These are phyloP conservation scores for Saitozyma podzolica DNA, from an alignment of 768 basidiomycete species.

Conservation along the genomic window DNA sequence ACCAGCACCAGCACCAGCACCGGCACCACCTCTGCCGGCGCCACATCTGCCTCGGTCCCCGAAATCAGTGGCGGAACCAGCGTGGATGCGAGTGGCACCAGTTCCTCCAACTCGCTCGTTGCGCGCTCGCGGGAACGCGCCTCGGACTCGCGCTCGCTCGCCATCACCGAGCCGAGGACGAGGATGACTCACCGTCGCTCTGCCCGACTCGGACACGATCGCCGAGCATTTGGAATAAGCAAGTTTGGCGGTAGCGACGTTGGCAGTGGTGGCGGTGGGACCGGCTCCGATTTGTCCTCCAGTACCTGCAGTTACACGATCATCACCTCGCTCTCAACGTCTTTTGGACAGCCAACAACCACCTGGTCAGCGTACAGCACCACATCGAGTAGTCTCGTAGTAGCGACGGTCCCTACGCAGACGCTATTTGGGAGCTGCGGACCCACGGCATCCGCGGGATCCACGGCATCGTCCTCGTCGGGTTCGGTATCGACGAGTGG, in stretches of 20 bases:
- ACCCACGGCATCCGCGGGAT: not conserved
- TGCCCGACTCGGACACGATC: too few species aligned
- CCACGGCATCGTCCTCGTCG: not conserved
- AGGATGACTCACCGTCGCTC: too few species aligned
- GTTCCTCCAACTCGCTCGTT: too few species aligned
- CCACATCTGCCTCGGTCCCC: too few species aligned
- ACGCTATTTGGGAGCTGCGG: not conserved
- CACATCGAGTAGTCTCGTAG: not conserved
- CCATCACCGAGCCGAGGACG: too few species aligned
- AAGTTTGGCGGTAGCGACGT: not conserved
- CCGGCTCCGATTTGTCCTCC: not conserved
- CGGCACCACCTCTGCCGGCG: too few species aligned
- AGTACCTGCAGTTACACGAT: not conserved
- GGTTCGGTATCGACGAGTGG: not conserved
- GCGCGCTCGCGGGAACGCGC: too few species aligned
- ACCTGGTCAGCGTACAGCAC: not conserved
- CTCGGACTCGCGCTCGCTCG: too few species aligned
- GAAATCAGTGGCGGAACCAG: too few species aligned
- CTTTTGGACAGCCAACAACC: not conserved
- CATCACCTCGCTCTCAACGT: not conserved
- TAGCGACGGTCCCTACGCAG: not conserved
- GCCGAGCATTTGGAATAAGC: too few species aligned
- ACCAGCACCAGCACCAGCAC: too few species aligned
- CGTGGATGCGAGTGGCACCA: too few species aligned
- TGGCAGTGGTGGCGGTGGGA: not conserved